Percentiles rank a stretch among this genome's conserved stretches.
phyloP scores from a whole-genome alignment of 1,139 yeast genomes.

The Torulaspora globosa region DNA sequence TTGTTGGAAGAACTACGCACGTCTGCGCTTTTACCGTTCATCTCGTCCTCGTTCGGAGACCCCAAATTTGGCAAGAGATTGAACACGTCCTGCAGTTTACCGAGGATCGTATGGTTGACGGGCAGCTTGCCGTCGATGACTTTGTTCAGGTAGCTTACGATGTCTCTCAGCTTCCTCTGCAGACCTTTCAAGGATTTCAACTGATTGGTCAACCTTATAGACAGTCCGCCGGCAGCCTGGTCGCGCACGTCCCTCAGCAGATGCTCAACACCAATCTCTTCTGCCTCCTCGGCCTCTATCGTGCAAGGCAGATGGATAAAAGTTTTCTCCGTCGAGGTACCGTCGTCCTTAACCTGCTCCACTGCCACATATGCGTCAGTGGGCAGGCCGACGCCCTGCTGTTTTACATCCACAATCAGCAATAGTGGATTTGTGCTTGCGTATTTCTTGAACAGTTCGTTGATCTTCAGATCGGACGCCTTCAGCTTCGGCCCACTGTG shows the following conservation, averaged over 20 bases:
- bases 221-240: slow-evolving; percentile 91
- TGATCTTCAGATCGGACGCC: slow-evolving; percentile 84
- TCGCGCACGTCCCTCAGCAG: slow-evolving; percentile 89
- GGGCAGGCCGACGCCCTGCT: slow-evolving; percentile 79
- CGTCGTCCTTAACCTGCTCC: slow-evolving; percentile 94
- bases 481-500: slow-evolving; percentile 94
- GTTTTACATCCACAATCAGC: slow-evolving; percentile 88
- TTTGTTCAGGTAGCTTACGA: slow-evolving; percentile 72
- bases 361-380: slow-evolving; percentile 93
- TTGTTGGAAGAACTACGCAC: slow-evolving; percentile 40
- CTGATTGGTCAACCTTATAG: slow-evolving; percentile 83
- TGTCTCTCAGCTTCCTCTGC: slow-evolving; percentile 73
- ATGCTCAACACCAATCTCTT: slow-evolving; percentile 98
- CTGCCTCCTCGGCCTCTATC: slow-evolving; percentile 98
- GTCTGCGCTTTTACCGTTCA: slow-evolving; percentile 27
- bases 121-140: slow-evolving; percentile 73
- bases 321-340: slow-evolving; percentile 89
- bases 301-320: slow-evolving; percentile 89
- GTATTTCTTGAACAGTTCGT: slow-evolving; percentile 82
- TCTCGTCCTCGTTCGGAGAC: slow-evolving; percentile 35
- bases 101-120: slow-evolving; percentile 83
- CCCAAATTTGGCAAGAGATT: slow-evolving; percentile 81
- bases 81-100: slow-evolving; percentile 91
- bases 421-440: slow-evolving; percentile 67
- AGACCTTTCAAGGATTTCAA: slow-evolving; percentile 84